These are phyloP conservation scores for Exophiala aquamarina DNA, from an alignment of 2,329 filamentous ascomycete species.

Conservation along the genomic window DNA sequence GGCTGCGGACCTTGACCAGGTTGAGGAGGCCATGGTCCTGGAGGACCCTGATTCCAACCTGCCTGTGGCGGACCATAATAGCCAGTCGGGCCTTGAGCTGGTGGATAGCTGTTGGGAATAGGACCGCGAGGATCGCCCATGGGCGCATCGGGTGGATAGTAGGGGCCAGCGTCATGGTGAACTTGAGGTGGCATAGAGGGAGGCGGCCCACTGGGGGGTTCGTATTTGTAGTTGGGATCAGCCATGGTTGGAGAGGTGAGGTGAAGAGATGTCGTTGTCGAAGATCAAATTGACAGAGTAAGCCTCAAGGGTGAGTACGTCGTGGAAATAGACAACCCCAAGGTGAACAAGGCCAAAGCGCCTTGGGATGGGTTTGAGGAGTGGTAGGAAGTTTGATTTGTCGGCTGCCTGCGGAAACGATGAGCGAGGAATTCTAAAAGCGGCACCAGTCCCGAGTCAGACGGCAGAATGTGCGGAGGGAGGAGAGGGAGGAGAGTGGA, in stretches of 20 bases:
- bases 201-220: conserved; percentile 19
- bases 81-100: conserved; percentile 17
- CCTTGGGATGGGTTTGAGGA: no score
- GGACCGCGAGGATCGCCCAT: conserved; percentile 13
- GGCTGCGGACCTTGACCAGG: conserved; percentile 11
- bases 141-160: conserved; percentile 17
- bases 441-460: no score
- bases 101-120: conserved; percentile 14
- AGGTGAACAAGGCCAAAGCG: no score
- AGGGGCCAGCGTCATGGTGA: conserved; percentile 28
- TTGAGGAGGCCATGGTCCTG: conserved; percentile 11
- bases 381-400: no score
- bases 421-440: no score
- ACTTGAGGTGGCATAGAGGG: conserved; percentile 17
- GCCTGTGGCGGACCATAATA: conserved; percentile 20
- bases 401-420: no score
- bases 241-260: conserved; percentile 2
- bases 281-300: no score
- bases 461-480: no score
- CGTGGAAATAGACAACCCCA: no score
- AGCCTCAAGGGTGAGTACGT: no score
- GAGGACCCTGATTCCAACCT: conserved; percentile 19
- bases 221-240: conserved; percentile 18
- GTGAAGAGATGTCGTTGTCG: no score
- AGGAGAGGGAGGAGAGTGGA: no score